Percentiles rank a stretch among this genome's conserved stretches.
Conservation (phyloP, 78 protist genomes). For the Cyanophora paradoxa region DNA sequence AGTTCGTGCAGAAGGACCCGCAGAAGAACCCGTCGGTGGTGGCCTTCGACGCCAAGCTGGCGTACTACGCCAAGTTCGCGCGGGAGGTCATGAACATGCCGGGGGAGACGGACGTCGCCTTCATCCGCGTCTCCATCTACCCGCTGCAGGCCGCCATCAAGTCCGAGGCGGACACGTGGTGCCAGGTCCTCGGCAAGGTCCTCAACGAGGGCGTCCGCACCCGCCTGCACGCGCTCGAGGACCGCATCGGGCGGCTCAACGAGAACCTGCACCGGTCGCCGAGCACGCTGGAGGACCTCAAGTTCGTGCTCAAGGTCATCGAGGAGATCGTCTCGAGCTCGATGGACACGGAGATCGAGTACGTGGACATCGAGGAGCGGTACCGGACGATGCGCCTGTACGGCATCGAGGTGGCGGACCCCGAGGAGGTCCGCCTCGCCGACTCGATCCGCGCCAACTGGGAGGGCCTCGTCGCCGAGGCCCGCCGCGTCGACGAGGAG, state of each 20-base stretch:
- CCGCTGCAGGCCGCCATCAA: conserved; percentile 29
- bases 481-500: conserved; percentile 15
- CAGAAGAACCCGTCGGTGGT: conserved; percentile 14
- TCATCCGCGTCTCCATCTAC: conserved; percentile 24
- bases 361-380: conserved; percentile 35
- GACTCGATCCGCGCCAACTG: conserved; percentile 18
- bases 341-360: conserved; percentile 45
- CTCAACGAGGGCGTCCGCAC: background rate
- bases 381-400: conserved; percentile 47
- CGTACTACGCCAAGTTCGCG: conserved; percentile 18
- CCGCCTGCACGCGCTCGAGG: conserved; percentile 5
- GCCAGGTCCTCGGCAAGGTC: conserved; percentile 22
- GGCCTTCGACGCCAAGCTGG: conserved; percentile 32
- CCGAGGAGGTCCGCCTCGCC: too few species aligned
- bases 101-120: conserved; percentile 31
- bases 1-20: conserved; percentile 40
- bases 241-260: background rate
- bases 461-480: conserved; percentile 12
- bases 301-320: conserved; percentile 48
- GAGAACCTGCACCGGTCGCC: conserved; percentile 32
- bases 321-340: conserved; percentile 16
- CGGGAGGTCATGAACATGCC: background rate
- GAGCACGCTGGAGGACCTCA: conserved; percentile 58
- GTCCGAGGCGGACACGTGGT: conserved; percentile 33
- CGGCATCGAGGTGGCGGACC: conserved; percentile 15